Base-by-base conservation (phyloP, 2,329 filamentous ascomycete species). In the Rhytidhysteron rufulum region DNA sequence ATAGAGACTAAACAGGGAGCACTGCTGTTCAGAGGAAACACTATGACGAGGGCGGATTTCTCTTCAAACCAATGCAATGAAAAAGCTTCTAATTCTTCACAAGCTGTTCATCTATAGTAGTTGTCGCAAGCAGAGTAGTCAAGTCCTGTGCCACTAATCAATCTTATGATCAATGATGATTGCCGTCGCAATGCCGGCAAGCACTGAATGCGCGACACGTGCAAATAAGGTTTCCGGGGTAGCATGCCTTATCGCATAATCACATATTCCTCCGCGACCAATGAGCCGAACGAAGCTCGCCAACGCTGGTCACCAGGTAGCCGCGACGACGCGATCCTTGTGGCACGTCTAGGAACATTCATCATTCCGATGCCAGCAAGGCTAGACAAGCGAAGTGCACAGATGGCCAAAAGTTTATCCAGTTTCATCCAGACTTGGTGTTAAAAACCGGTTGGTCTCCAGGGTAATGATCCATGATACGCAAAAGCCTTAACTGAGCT, bases 401-500 rank as follows among this genome's bases (percentile, higher is more conserved):
- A 27, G 40, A 41, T 24, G 31, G 38, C 29, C 29, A 21, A 16
- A n/a, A 27, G 5, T 35, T 32, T 27, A 32, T 27, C 44, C 44
- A 19, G 15, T 19, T 42, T 41, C 37, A 40, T 35, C 41, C 43
- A 41, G 38, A 21, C 35, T 31, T 18, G 29, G 21, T 27, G n/a
- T 10, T 22, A n/a, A 27, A 33, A n/a, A 37, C 37, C 19, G 27
- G 21, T 41, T 43, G 35, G 43, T 31, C 25, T 30, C 67, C 65
- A 55, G 75, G 69, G 40, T 68, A 56, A 19, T 64, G 64, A 42
- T 64, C 65, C 36, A 58, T 66, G 41, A 70, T 48, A 17, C 48
- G 49, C 32, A 76, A 60, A 50, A 74, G 75, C 10, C 60, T 55
- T 32, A 70, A 62, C 27, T 77, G 56, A 33, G 66, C 57, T 29